Evolutionary conservation across 2,329 filamentous ascomycete genomes (phyloP), one percentile per base, ranked within the genome.

Genomic region (Clarireedia homoeocarpa): DNA sequence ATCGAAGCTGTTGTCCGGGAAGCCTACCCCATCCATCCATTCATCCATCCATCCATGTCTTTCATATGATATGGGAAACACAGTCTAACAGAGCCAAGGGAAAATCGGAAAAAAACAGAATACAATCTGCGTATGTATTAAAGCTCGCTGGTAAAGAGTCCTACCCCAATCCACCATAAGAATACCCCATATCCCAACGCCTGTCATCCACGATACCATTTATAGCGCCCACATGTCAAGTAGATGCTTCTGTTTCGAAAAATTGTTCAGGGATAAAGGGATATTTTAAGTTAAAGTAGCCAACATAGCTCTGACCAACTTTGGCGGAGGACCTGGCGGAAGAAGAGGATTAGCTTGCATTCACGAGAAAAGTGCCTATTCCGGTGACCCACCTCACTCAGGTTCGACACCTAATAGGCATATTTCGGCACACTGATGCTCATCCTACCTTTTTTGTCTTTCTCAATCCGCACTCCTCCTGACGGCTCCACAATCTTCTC

Each of bases 381-480:
- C 36, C 47, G 59, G 53, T 59, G 50, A 67, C 61, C 63, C 65
- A 66, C 60, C 62, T 63, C 59, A 63, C 55, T 59, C 61, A 59
- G 53, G 48, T 53, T 54, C 59, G 58, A 61, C 47, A 61, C 77
- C 54, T 55, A 59, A 73, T 76, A 81, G 73, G 83, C 80, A 56
- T 67, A 60, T 75, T 84, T 83, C 68, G 87, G 88, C 73, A 89
- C 81, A 76, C 87, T 88, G 75, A 91, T 84, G 77, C 85, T 83
- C 83, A 94, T 85, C 88, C 86, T 94, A 95, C 91, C 91, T 91
- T 89, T 94, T 78, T 86, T 86, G 75, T 96, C 90, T 78, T 88
- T 90, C 74, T 90, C 88, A 66, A 96, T 83, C 65, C 86, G 78
- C 61, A 88, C 76, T 53, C 81, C 69, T 75, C 79, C 67, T 73